A percentile compares a stretch with the other conserved stretches of the same genome.
Conservation (phyloP, 164 flowering plant species). For the Aristolochia californica region DNA sequence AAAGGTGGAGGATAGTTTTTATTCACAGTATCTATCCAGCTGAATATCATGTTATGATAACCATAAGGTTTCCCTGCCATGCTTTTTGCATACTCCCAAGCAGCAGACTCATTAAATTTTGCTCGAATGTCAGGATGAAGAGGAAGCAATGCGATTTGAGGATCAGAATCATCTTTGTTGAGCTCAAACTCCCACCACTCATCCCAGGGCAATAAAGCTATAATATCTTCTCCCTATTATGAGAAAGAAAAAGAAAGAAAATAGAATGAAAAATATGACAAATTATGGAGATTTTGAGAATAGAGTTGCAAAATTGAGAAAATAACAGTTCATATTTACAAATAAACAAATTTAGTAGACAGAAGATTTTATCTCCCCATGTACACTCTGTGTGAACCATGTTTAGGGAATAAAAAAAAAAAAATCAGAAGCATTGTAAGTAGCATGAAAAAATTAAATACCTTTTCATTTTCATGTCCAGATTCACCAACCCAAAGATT, state of each 20-base stretch:
- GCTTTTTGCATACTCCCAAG: constrained; percentile 92
- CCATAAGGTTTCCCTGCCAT: constrained; percentile 83
- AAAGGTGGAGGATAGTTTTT: constrained; percentile 88
- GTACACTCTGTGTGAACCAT: too few relatives aligned
- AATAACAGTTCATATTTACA: neutral
- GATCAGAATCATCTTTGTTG: constrained; percentile 81
- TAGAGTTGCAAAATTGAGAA: neutral
- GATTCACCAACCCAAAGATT: constrained; percentile 98
- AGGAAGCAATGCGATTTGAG: constrained; percentile 92
- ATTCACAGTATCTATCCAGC: constrained; percentile 89
- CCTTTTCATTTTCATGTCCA: constrained; percentile 87
- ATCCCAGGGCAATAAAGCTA: constrained; percentile 87
- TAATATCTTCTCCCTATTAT: constrained; percentile 71
- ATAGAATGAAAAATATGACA: too few relatives aligned
- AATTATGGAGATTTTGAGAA: too few relatives aligned
- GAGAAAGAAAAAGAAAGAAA: too few relatives aligned
- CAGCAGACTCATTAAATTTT: constrained; percentile 86
- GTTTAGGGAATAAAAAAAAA: too few relatives aligned
- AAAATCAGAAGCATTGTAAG: too few relatives aligned
- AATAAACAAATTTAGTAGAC: too few relatives aligned
- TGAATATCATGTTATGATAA: constrained; percentile 90
- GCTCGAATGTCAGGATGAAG: constrained; percentile 80
- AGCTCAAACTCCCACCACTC: constrained; percentile 97
- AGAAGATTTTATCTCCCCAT: too few relatives aligned
- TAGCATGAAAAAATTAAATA: constrained; percentile 8